Evolutionary conservation across 495 filamentous ascomycete species (phyloP), one percentile per base, ranked within the genome.

Genomic region (Gamarada debralockiae): DNA sequence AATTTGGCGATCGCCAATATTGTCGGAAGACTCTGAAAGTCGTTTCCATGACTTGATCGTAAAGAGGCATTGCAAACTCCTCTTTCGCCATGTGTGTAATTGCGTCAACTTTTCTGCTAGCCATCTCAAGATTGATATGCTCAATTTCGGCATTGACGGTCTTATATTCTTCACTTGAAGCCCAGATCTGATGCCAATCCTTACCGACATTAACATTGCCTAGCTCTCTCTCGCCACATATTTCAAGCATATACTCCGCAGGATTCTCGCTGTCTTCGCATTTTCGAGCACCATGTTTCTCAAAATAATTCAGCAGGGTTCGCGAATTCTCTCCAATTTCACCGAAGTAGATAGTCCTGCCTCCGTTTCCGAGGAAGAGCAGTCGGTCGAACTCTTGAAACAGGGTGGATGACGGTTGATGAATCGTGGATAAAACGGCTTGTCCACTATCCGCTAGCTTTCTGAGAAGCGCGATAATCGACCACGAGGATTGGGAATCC

Each of bases 371-470:
- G 13, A 89, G 70, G 56, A 89, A 84, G 3, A 88, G 69, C 12
- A 96, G 75, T 14, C 86, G 80, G 60, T 96, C 90, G 61, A 96
- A 96, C 46, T 85, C 80, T 64, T 93, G 83, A 73, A 96, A 92
- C 39, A 96, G 74, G 71, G 91, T 87, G 36, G 88, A 87, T 0
- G 87, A 92, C 2, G 90, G 90, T 59, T 96, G 91, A 65, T 96
- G 91, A 55, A 95, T 96, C 0, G 90, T 95, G 68, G 86, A 89
- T 1, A 95, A 78, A 62, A 96, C 87, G n/a, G 90, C 88, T 58
- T 95, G 90, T 1, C 91, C 90, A 29, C 81, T 80, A 1, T 78
- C 81, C 0, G 90, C 82, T 12, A 95, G 77, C 70, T 92, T 95
- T 36, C 82, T 82, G 38, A 95, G 67, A 74, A 93, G 93, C 40